phyloP scores from a whole-genome alignment of 2,329 filamentous ascomycete genomes.

The Chaetomium sp. region DNA sequence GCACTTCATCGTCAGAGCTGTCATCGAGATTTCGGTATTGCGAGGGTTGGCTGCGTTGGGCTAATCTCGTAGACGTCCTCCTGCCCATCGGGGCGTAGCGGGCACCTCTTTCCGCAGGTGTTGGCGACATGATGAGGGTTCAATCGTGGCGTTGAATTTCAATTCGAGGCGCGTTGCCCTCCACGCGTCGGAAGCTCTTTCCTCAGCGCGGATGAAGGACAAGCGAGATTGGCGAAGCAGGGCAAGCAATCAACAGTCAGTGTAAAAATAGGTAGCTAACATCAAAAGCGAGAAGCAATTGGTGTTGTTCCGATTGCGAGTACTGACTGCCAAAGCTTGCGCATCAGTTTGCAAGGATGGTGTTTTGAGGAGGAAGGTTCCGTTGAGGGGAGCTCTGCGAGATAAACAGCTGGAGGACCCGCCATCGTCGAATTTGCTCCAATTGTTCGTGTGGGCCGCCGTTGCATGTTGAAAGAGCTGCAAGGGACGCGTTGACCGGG shows the following conservation, averaged over 20 bases:
- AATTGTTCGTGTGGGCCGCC: not conserved
- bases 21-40: slow-evolving; percentile 63
- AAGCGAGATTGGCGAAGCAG: slow-evolving; percentile 34
- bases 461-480: not conserved
- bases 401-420: slow-evolving; percentile 6
- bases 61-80: slow-evolving; percentile 60
- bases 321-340: not conserved
- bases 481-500: slow-evolving; percentile 10
- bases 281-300: slow-evolving; percentile 21
- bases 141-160: slow-evolving; percentile 49
- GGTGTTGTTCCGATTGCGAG: not conserved
- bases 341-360: not conserved
- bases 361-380: slow-evolving; percentile 13
- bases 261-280: not conserved
- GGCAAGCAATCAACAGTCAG: not conserved
- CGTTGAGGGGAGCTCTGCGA: slow-evolving; percentile 2
- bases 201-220: not conserved
- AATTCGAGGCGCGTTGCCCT: not conserved
- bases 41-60: slow-evolving; percentile 42
- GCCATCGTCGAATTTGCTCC: not conserved
- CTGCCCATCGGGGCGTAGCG: slow-evolving; percentile 51
- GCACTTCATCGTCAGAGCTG: slow-evolving; percentile 93
- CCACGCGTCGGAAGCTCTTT: slow-evolving; percentile 10
- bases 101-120: slow-evolving; percentile 35
- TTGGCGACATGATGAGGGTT: slow-evolving; percentile 38